phyloP scores from a whole-genome alignment of 179 eudicot genomes.

The Silene coronaria region DNA sequence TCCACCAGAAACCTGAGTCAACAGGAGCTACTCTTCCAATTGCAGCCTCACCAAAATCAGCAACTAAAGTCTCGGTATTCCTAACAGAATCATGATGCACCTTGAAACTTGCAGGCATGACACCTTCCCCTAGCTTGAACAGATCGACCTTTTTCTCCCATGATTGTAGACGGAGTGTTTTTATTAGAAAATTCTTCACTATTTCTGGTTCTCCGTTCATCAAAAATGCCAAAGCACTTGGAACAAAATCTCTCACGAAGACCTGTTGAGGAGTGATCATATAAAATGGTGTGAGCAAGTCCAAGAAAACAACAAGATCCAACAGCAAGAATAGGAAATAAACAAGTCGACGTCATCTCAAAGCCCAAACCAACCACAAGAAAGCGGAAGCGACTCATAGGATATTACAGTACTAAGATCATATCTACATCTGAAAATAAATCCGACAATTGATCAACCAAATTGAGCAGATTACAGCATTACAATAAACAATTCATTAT shows the following conservation, averaged over 20 bases:
- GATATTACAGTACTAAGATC: not conserved
- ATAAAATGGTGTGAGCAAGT: not conserved
- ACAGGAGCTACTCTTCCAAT: constrained; percentile 93
- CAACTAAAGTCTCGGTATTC: constrained; percentile 61
- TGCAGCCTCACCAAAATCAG: constrained; percentile 89
- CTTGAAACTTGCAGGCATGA: constrained; percentile 92
- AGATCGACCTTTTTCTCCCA: constrained; percentile 79
- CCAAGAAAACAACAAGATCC: constrained; percentile 2
- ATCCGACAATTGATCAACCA: not conserved
- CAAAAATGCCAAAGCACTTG: constrained; percentile 83
- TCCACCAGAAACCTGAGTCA: constrained; percentile 96
- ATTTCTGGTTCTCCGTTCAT: constrained; percentile 89
- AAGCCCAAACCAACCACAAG: not conserved
- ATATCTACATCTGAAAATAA: not conserved
- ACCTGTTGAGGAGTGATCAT: constrained; percentile 39
- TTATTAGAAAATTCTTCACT: constrained; percentile 68
- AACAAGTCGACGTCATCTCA: not conserved
- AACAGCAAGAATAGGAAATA: not conserved
- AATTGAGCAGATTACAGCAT: not conserved
- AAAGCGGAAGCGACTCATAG: not conserved
- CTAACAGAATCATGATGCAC: constrained; percentile 65
- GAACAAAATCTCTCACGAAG: constrained; percentile 79
- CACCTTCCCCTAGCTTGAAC: constrained; percentile 85
- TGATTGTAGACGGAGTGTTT: constrained; percentile 71
- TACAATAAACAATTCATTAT: not conserved